Conservation (phyloP, 805 yeast genomes). For the Cyberlindnera euphorbiiphila region DNA sequence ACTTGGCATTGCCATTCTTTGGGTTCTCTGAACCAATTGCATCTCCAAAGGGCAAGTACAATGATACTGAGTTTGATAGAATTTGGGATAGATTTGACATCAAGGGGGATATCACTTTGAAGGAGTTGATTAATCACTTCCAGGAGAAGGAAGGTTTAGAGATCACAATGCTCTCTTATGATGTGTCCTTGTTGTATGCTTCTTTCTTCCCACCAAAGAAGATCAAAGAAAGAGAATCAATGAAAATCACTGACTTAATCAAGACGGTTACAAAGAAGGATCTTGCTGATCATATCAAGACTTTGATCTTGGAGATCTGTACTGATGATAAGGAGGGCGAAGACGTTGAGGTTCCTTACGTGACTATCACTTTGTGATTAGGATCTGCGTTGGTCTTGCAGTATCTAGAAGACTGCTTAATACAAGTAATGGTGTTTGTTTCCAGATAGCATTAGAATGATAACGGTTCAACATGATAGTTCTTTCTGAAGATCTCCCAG, state of each 20-base stretch:
- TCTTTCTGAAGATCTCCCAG: no score
- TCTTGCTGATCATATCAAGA: conserved; percentile 65
- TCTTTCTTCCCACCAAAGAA: conserved; percentile 92
- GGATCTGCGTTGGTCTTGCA: neutral
- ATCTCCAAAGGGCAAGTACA: conserved; percentile 78
- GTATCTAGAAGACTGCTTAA: neutral
- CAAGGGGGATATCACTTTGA: conserved; percentile 70
- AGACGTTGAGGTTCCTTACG: conserved; percentile 92
- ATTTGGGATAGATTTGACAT: conserved; percentile 95
- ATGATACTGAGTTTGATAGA: conserved; percentile 72
- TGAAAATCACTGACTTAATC: conserved; percentile 71
- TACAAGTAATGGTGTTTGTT: no score
- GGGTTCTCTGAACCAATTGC: conserved; percentile 96
- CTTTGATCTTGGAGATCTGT: conserved; percentile 83
- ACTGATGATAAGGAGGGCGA: conserved; percentile 91
- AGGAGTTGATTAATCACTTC: conserved; percentile 70
- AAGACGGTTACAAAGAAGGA: conserved; percentile 84
- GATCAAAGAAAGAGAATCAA: conserved; percentile 65
- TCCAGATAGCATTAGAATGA: no score
- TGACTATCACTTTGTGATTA: conserved; percentile 53
- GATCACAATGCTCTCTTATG: conserved; percentile 87
- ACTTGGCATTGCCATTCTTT: conserved; percentile 90
- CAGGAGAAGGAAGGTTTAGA: conserved; percentile 79
- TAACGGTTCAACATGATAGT: no score
- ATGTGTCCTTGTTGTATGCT: conserved; percentile 85